Conservation (phyloP, 257 asterid species). For the Scutellaria baicalensis region DNA sequence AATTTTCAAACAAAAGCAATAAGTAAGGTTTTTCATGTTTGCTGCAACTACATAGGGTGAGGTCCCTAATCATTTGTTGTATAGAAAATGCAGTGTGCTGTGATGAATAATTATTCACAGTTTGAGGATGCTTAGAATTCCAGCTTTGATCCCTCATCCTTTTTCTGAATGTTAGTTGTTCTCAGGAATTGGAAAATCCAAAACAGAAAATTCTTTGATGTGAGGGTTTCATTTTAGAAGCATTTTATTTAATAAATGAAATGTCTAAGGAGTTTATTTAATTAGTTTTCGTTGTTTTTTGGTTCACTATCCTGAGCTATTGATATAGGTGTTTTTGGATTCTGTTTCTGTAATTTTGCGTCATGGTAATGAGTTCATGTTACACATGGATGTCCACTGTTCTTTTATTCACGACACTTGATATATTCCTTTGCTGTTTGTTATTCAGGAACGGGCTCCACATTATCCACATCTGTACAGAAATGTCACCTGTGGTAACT, state of each 20-base stretch:
- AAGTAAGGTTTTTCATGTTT: slow-evolving; percentile 33
- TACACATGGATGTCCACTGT: not conserved
- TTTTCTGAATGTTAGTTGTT: not conserved
- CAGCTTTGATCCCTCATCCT: not conserved
- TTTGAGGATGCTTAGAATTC: not conserved
- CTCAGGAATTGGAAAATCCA: not conserved
- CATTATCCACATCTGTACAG: slow-evolving; percentile 73
- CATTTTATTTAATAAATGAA: not conserved
- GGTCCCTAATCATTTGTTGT: not conserved
- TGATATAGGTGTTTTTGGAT: not conserved
- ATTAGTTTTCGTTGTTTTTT: not conserved
- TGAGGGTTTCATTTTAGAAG: not conserved
- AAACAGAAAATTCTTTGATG: not conserved
- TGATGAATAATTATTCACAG: not conserved
- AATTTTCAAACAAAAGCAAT: slow-evolving; percentile 32
- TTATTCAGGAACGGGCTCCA: slow-evolving; percentile 57
- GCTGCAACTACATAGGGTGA: slow-evolving; percentile 2
- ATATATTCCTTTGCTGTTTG: not conserved
- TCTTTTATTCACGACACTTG: slow-evolving; percentile 2
- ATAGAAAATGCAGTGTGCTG: not conserved
- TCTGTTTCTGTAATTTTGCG: slow-evolving; percentile 1
- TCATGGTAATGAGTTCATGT: not conserved
- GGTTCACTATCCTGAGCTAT: not conserved
- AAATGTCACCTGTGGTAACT: slow-evolving; percentile 79
- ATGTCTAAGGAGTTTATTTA: not conserved